Evolutionary conservation across 164 flowering plant species (phyloP), one percentile per base, ranked within the genome.

Genomic region (Cinnamomum micranthum): DNA sequence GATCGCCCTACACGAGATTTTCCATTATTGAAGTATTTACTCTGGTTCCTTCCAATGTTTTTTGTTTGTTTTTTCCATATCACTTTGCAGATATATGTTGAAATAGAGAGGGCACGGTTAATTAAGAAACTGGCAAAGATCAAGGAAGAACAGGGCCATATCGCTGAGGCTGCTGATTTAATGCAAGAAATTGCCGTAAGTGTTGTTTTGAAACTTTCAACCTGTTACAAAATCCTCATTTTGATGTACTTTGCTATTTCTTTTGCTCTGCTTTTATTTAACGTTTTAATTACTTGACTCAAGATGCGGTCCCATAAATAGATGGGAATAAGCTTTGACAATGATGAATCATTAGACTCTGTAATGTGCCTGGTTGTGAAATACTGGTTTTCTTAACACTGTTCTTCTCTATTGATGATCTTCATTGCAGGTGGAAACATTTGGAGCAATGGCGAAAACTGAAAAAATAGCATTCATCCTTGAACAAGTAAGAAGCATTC

Each of bases 361-460:
- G 47, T 7, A 6, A 41, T 41, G 47, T 41, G 47, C 47, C 47
- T 41, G 11, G 11, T 31, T 31, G 24, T 74, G 67, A 13, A 22
- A 14, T 14, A 27, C 20, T 66, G 51, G 63, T 58, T 65, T 65
- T 52, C 27, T 33, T 67, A 20, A 9, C 27, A 67, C 20, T 65
- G 72, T 41, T 65, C 64, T 41, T 65, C 64, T 70, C 19, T 69
- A 51, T 35, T 64, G 35, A 76, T 73, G 19, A 47, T 64, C 14
- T 69, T 35, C 13, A 41, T 74, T 76, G 52, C 86, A 95, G 99
- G 99, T 95, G 76, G 99, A 95, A 82, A 95, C 99, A 35, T 95
- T 95, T 89, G 99, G 99, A 73, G 97, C 96, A 23, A 95, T 93
- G 99, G 98, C 99, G 22, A 95, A 95, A 83, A 95, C 99, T 20